phyloP scores from a whole-genome alignment of 2,329 filamentous ascomycete species.

The Aspergillus persii region DNA sequence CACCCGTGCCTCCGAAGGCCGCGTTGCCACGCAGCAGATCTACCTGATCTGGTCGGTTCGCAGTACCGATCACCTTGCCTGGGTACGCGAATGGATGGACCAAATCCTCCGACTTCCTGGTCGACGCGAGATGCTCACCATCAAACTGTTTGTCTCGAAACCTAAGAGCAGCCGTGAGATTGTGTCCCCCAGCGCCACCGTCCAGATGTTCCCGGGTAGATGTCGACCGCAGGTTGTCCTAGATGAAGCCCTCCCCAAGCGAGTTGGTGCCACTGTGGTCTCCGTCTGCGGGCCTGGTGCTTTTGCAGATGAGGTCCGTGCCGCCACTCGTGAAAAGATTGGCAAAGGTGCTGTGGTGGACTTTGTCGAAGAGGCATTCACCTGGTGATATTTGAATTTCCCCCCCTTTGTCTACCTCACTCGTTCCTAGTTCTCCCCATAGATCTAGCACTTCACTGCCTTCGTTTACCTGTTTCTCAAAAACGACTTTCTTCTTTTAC shows the following conservation, averaged over 20 bases:
- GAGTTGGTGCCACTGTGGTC: slow-evolving; percentile 59
- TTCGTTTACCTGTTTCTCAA: background rate
- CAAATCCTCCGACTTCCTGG: slow-evolving; percentile 59
- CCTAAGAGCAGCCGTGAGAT: slow-evolving; percentile 56
- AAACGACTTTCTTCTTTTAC: slow-evolving; percentile 1
- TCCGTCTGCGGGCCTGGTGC: slow-evolving; percentile 63
- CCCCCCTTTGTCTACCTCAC: background rate
- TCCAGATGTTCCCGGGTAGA: slow-evolving; percentile 62
- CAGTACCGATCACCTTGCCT: slow-evolving; percentile 59
- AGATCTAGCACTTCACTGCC: background rate
- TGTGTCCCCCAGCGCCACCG: slow-evolving; percentile 54
- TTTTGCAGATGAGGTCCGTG: slow-evolving; percentile 61
- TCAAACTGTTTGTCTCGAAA: slow-evolving; percentile 63
- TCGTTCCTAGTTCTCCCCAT: background rate
- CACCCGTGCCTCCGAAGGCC: slow-evolving; percentile 50
- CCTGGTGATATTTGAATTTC: slow-evolving; percentile 47
- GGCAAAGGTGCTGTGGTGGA: slow-evolving; percentile 56
- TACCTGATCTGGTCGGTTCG: slow-evolving; percentile 64
- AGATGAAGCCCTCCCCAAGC: slow-evolving; percentile 54
- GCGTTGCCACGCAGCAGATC: slow-evolving; percentile 57
- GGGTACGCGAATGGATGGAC: slow-evolving; percentile 67
- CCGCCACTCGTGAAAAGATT: slow-evolving; percentile 51
- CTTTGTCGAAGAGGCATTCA: slow-evolving; percentile 66
- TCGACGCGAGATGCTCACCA: slow-evolving; percentile 57
- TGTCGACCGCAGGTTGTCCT: slow-evolving; percentile 56